Evolutionary conservation across 2,329 filamentous ascomycete genomes (phyloP).

Genomic region (Penicillium rolfsii): DNA sequence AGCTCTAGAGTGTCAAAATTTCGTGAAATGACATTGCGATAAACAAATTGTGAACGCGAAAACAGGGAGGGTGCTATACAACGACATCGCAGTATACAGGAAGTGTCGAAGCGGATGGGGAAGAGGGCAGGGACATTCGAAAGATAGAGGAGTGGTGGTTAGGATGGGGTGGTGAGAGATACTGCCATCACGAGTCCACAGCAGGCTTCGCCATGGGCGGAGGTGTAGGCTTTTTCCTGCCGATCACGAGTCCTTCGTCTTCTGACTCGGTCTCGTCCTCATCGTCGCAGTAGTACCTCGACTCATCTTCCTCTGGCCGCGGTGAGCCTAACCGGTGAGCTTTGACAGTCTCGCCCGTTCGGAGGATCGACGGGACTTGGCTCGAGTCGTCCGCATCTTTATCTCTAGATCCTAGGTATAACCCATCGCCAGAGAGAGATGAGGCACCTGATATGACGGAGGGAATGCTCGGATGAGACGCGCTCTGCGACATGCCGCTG

Average conservation of each 20-base stretch:
- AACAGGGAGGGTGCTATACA: constrained; percentile 21
- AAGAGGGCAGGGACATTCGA: background rate
- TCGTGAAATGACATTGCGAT: constrained; percentile 19
- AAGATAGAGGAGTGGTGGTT: background rate
- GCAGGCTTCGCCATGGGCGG: constrained; percentile 24
- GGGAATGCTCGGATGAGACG: constrained; percentile 53
- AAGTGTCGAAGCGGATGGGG: constrained; percentile 17
- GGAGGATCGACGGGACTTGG: constrained; percentile 44
- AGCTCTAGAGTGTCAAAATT: constrained; percentile 24
- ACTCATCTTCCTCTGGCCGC: constrained; percentile 43
- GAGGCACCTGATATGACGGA: constrained; percentile 51
- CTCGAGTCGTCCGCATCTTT: constrained; percentile 33
- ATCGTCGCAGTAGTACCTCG: constrained; percentile 47
- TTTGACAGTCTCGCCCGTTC: constrained; percentile 49
- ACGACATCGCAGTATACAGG: constrained; percentile 19
- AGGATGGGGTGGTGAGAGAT: background rate
- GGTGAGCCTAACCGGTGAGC: constrained; percentile 27
- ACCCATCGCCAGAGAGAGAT: constrained; percentile 48
- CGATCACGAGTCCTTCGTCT: constrained; percentile 48
- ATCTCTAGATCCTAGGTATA: constrained; percentile 27
- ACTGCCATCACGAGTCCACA: background rate
- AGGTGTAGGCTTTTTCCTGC: constrained; percentile 37
- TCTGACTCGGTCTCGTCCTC: constrained; percentile 49
- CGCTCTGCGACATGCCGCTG: constrained; percentile 53
- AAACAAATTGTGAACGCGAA: constrained; percentile 11